Evolutionary conservation across 2,329 filamentous ascomycete genomes (phyloP), one percentile per base, ranked within the genome.

Genomic region (Trichoderma polysporum): DNA sequence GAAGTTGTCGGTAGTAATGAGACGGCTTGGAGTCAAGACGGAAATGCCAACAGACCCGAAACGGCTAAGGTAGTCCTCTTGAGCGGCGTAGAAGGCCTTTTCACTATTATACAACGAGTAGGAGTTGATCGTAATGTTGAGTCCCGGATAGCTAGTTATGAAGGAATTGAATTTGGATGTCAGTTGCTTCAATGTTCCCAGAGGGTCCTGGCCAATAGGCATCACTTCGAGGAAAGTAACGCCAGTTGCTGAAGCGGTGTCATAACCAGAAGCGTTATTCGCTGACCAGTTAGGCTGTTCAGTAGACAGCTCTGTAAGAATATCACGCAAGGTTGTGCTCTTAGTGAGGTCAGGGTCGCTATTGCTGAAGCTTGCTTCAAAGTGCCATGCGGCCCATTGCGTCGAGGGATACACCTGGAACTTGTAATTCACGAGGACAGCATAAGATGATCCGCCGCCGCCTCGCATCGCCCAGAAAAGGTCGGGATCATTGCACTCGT

Each of bases 391-490:
- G 5, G 62, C 62, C 62, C 62, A 65, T n/a, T 17, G 12, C 4
- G 25, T 25, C 37, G 35, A 17, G 45, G 62, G 62, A n/a, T 65
- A 31, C 12, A 65, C 25, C 41, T 65, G 50, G 53, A 65, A 65
- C 12, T 65, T 65, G 62, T 65, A 65, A 22, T 58, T 65, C 17
- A 65, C 27, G 1, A 65, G 53, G 7, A 65, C 37, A 1, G 62
- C 62, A 27, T 27, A 65, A 4, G 62, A 65, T 25, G 52, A 19
- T 17, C 54, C 64, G n/a, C 86, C 85, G 2, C 85, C 85, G 5
- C 85, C 85, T 52, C 79, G 78, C 2, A 88, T 74, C 3, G 86
- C 86, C 86, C 85, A 90, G 76, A 85, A 88, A 4, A 89, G 77
- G 58, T 88, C 86, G 0, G 77, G 62, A 66, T 88, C 82, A 15